Base-by-base conservation (phyloP, 2,329 filamentous ascomycete genomes). In the Podosphaera xanthii region DNA sequence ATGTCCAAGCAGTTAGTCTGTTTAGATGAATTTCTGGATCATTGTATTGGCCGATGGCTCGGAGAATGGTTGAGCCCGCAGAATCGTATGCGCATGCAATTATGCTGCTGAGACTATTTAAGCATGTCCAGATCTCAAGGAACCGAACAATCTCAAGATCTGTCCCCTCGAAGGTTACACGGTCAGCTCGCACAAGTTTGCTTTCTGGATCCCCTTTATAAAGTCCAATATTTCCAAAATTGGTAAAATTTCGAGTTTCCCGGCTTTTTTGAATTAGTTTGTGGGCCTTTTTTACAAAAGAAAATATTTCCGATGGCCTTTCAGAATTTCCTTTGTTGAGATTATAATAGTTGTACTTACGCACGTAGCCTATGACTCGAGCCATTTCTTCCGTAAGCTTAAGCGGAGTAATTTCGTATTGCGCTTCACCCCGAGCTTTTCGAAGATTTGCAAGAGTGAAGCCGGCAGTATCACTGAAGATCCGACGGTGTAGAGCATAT, bases 401-500 rank as follows among this genome's bases (percentile, higher is more conserved):
- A 56, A 75, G 73, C 7, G 81, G 75, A 31, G 76, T 74, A 60
- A 90, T 75, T 62, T 82, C 77, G 64, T 84, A 86, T 36, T 85
- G 77, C 69, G 70, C 76, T 65, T 71, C 80, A 66, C 74, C 68
- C 67, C 70, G 76, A 69, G 70, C 76, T 68, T 62, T 76, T 65
- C 63, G 61, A 33, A 70, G 75, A 69, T 61, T 63, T 62, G 77
- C 74, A n/a, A 67, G 78, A 62, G 75, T 74, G 66, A 89, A 86
- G 35, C 75, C 78, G 58, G 81, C 74, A 7, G 82, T 80, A 61
- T 82, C 76, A 48, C 76, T 73, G 33, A 76, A 69, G 6, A 91
- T 68, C 7, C 82, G 77, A 59, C 78, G 78, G 63, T 88, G 83
- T 5, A 89, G 80, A 3, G 86, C 85, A 65, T 87, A 86, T 4